These are phyloP conservation scores for Geotrichum candidum DNA, from an alignment of 1,139 yeast species.

Conservation along the genomic window DNA sequence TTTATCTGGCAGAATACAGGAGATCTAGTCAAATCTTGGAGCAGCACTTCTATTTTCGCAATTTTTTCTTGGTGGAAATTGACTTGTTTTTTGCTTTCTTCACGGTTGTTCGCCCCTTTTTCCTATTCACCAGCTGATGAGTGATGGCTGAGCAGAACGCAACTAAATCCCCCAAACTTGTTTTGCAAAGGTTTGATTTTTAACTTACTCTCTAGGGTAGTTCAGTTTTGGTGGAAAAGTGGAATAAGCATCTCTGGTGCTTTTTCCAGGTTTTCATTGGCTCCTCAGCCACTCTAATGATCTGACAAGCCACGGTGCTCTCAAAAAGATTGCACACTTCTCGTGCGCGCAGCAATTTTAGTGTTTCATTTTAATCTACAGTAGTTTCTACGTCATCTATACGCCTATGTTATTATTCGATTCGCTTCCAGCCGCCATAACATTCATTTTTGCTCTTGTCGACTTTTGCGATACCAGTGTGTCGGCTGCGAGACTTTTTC, in stretches of 20 bases:
- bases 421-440: neutral
- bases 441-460: neutral
- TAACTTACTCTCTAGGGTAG: neutral
- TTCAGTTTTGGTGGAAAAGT: neutral
- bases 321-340: neutral
- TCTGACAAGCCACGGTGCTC: neutral
- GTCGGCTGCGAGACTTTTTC: neutral
- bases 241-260: neutral
- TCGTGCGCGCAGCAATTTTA: neutral
- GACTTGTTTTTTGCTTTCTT: no score
- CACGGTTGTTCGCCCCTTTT: no score
- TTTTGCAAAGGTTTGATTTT: neutral
- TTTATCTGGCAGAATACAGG: no score
- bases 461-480: neutral
- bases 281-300: neutral
- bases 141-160: no score
- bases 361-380: neutral
- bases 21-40: no score
- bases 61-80: no score
- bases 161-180: neutral
- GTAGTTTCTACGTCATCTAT: neutral
- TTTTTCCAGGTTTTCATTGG: neutral
- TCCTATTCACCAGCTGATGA: no score
- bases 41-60: no score
- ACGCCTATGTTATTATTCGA: neutral